A percentile compares a stretch with the other conserved stretches of the same genome.
Conservation (phyloP, 169 alveolate species). For the Eimeria mitis region DNA sequence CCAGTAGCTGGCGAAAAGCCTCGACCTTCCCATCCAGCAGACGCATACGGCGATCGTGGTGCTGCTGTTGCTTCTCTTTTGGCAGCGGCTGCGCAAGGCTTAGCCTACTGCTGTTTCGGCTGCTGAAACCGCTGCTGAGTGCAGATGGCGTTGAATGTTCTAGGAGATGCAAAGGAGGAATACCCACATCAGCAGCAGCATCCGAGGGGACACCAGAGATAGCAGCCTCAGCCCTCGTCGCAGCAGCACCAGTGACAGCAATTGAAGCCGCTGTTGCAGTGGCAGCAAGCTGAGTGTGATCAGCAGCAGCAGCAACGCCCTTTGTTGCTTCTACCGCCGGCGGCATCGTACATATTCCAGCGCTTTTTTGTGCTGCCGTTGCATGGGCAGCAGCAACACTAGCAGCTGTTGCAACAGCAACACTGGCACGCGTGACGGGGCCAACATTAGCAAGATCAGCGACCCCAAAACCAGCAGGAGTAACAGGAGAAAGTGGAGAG, state of each 20-base stretch:
- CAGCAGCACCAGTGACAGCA: slow-evolving; percentile 9
- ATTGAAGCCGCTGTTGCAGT: background rate
- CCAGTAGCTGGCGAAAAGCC: slow-evolving; percentile 47
- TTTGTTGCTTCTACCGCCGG: background rate
- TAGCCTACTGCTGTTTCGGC: background rate
- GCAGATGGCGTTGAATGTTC: slow-evolving; percentile 2
- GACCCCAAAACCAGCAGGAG: background rate
- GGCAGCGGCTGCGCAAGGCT: background rate
- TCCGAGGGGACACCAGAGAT: background rate
- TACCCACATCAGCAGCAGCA: background rate
- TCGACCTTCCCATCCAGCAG: slow-evolving; percentile 27
- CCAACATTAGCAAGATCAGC: background rate
- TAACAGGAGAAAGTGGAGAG: background rate
- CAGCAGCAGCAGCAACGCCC: slow-evolving; percentile 27
- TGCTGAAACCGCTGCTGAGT: background rate
- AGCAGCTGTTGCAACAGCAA: background rate
- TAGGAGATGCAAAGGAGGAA: background rate
- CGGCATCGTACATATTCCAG: background rate
- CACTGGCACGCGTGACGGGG: background rate
- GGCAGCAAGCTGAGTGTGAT: background rate
- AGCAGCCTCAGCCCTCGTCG: background rate
- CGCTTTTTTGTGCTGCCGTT: background rate
- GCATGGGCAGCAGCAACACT: background rate
- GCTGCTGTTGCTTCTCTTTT: background rate
- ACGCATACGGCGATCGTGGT: slow-evolving; percentile 4